These are phyloP conservation scores for Trichosanthes cucumerina DNA, from an alignment of 306 rosid genomes.

Conservation along the genomic window DNA sequence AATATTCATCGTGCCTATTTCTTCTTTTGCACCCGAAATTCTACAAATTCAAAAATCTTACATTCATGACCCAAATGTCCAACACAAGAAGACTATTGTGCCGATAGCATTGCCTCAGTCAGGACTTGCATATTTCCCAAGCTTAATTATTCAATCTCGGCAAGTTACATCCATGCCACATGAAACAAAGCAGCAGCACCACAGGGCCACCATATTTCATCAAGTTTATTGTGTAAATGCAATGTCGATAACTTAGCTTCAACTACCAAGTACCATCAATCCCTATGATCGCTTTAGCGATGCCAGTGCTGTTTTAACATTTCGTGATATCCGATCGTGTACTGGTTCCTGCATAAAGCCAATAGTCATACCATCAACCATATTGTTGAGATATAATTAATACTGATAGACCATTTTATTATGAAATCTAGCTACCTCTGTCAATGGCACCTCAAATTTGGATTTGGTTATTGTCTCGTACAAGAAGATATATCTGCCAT, in stretches of 20 bases:
- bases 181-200: constrained; percentile 3
- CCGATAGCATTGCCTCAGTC: background rate
- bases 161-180: background rate
- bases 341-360: constrained; percentile 48
- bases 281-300: constrained; percentile 30
- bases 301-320: constrained; percentile 54
- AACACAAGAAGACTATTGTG: background rate
- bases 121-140: background rate
- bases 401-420: background rate
- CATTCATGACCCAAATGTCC: background rate
- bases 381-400: background rate
- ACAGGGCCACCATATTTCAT: background rate
- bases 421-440: constrained; percentile 37
- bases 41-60: background rate
- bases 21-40: background rate
- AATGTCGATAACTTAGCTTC: background rate
- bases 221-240: background rate
- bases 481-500: constrained; percentile 76
- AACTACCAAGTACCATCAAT: background rate
- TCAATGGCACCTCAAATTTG: constrained; percentile 42
- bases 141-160: background rate
- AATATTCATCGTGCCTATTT: background rate
- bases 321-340: constrained; percentile 73
- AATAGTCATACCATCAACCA: constrained; percentile 3
- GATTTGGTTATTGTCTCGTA: constrained; percentile 82